Evolutionary conservation across 2,329 filamentous ascomycete genomes (phyloP), one percentile per base, ranked within the genome.

Genomic region (Penicillium sp.): DNA sequence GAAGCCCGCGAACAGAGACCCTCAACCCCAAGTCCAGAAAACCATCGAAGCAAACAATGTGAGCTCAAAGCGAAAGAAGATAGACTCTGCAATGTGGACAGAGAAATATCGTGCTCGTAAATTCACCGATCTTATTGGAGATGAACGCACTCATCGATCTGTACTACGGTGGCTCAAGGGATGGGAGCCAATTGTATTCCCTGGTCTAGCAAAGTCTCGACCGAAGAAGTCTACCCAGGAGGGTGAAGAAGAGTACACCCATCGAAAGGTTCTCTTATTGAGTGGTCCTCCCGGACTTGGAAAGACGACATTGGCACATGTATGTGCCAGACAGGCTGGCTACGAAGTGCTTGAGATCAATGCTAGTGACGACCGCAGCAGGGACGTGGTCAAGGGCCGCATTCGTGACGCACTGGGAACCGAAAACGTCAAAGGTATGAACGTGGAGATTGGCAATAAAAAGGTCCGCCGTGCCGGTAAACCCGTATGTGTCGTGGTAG

Each of bases 311-410:
- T 69, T 98, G 42, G 93, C 93, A 2, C 93, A 98, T 69, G 93
- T 98, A 0, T 97, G 93, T 65, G 94, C 94, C 0, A 84, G 78
- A 58, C 93, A 98, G 69, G 93, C 93, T 5, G 93, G 93, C 0
- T 98, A 98, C 61, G 93, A 97, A 62, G 87, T 95, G 1, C 80
- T 97, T 64, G 93, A 98, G 66, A 95, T 98, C 70, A 98, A 98
- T 61, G 93, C 94, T 8, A 97, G 91, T 61, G 93, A 98, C 64
- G 94, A 98, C 64, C 80, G 93, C 61, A 95, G 88, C 63, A 79
- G 80, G 28, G 83, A 91, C 62, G 88, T 98, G 2, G 93, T 98
- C 32, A 93, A 87, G 64, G 88, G 88, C 6, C 80, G 89, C 15
- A 96, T 98, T 57, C 80, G 87, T 59, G 95, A 95, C 49, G 91